A percentile compares a stretch with the other conserved stretches of the same genome.
phyloP scores from a whole-genome alignment of 1,284 basidiomycete genomes.

The Athelia sp. region DNA sequence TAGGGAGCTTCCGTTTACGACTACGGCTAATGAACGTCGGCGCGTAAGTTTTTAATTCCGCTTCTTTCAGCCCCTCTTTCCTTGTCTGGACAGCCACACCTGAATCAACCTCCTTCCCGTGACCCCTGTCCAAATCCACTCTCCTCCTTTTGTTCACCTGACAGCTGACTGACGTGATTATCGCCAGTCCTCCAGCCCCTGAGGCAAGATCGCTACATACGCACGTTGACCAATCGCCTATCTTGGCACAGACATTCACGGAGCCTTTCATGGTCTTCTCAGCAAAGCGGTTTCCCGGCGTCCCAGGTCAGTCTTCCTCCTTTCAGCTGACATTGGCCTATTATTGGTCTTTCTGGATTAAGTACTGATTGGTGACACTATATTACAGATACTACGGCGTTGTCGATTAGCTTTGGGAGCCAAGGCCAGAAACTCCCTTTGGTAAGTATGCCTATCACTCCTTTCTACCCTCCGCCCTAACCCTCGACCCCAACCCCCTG shows the following conservation, averaged over 20 bases:
- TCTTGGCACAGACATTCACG: slow-evolving; percentile 81
- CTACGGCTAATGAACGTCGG: slow-evolving; percentile 83
- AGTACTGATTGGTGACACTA: slow-evolving; percentile 7
- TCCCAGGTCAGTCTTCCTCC: slow-evolving; percentile 59
- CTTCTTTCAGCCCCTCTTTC: slow-evolving; percentile 1
- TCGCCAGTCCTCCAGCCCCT: slow-evolving; percentile 62
- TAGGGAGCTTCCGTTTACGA: slow-evolving; percentile 72
- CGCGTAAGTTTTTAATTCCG: slow-evolving; percentile 66
- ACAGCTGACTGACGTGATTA: slow-evolving; percentile 2
- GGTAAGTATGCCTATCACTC: slow-evolving; percentile 39
- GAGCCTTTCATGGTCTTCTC: slow-evolving; percentile 89
- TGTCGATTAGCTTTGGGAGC: slow-evolving; percentile 87
- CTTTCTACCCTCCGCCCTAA: slow-evolving; percentile 15
- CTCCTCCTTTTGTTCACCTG: slow-evolving; percentile 13
- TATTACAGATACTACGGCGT: slow-evolving; percentile 71
- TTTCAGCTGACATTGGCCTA: slow-evolving; percentile 9
- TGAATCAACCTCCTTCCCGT: slow-evolving; percentile 10
- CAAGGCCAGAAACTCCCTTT: slow-evolving; percentile 89
- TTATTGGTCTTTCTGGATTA: slow-evolving; percentile 3
- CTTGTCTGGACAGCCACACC: too few relatives aligned
- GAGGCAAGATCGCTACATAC: slow-evolving; percentile 61
- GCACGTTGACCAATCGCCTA: slow-evolving; percentile 60
- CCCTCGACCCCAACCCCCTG: slow-evolving; percentile 10
- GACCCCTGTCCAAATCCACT: slow-evolving; percentile 12
- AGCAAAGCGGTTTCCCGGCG: slow-evolving; percentile 89